Evolutionary conservation across 257 asterid species (phyloP), one percentile per base, ranked within the genome.

Genomic region (Prunella vulgaris): DNA sequence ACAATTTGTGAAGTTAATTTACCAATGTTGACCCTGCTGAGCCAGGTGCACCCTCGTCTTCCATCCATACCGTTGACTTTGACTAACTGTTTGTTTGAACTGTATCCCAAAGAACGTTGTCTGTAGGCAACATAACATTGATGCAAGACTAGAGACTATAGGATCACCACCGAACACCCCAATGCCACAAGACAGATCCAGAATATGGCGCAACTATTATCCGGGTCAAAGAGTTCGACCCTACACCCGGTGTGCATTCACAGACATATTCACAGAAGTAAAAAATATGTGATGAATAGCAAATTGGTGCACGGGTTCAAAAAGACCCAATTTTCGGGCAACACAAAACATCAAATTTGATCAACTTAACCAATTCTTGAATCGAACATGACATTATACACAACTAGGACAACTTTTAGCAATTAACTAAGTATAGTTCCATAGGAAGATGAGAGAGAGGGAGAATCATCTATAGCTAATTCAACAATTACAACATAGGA

Each of bases 401-500:
- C 77, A 65, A 65, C 18, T 64, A 64, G 38, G 40, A 40, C 56
- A 28, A 0, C 59, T 64, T 72, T 49, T 27, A 53, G 58, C 66
- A 46, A 52, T 18, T 51, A 54, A 67, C 64, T 37, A 76, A 22
- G 70, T 69, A 76, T 70, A 70, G 69, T 73, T 60, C 64, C 70
- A 49, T 42, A 33, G 5, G 44, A 33, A 10, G 64, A 3, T n/a
- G 15, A 13, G 7, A 37, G 72, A 14, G 65, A 25, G 37, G 24
- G 38, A 20, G 52, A 40, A 59, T 52, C 37, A 7, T 60, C 75
- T 63, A 69, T 37, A 70, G 78, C 84, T 76, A 76, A 75, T 71
- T 74, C 73, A 83, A 78, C 82, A 78, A 73, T 72, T 73, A 79
- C 79, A 77, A 85, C 66, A 80, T 74, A 78, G 25, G 61, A 77